Evolutionary conservation across 805 yeast species (phyloP), one percentile per base, ranked within the genome.

Genomic region (Metschnikowia picachoensis): DNA sequence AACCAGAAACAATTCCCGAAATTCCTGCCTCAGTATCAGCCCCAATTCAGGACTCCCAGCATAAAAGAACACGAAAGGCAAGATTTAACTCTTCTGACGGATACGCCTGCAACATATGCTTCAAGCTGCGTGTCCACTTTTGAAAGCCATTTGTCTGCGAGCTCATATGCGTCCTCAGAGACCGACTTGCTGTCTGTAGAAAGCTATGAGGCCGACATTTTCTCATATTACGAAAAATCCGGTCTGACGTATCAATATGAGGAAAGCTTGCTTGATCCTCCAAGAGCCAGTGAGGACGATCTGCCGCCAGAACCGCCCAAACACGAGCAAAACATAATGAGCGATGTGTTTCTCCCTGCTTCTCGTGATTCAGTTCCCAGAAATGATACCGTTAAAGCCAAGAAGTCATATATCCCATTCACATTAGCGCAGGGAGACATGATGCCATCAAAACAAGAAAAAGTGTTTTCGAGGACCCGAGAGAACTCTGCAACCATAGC

Each of bases 281-380:
- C 25, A 10, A 14, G 17, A 15, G 11, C 12, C 11, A 14, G 2
- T 6, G 43, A 35, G 14, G 46, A 34, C 1, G 31, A 33, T 12
- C 17, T 40, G 3, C 53, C 53, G 12, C 50, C 53, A 2, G 43
- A 33, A 2, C 50, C 53, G 5, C 42, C 41, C 14, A 43, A 45
- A n/a, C 49, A 44, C 38, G 39, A 38, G 38, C 36, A 37, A 9
- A 25, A 36, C 12, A 20, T 39, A 5, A 33, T 35, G 13, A 42
- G 41, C 13, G 37, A 41, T 4, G 3, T 20, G 25, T 5, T 20
- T 20, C 25, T 20, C 25, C 7, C 25, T 7, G 7, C 25, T 20
- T 20, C 25, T 4, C 25, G 25, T 20, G 25, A 20, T 4, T 2
- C 25, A 7, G 25, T 20, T 20, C 25, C 25, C 25, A 20, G 25